These are phyloP conservation scores for Penicillium sp. DNA, from an alignment of 2,329 filamentous ascomycete genomes.

Conservation along the genomic window DNA sequence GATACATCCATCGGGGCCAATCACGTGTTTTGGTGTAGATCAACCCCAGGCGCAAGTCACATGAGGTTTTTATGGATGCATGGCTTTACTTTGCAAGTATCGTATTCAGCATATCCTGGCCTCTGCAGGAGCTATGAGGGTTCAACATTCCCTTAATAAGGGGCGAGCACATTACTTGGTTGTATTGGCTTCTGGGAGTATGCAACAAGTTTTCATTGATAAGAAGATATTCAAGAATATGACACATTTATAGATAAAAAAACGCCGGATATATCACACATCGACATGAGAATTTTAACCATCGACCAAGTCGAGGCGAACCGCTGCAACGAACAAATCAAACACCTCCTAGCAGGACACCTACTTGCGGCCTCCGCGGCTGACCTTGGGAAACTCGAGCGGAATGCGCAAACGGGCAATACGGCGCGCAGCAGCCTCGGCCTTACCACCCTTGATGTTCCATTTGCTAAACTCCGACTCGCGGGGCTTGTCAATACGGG, in stretches of 20 bases:
- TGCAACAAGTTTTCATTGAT: constrained; percentile 18
- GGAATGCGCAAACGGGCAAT: constrained; percentile 76
- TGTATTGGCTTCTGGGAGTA: constrained; percentile 49
- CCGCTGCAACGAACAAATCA: constrained; percentile 6
- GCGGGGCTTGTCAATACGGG: constrained; percentile 44
- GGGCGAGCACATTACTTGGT: constrained; percentile 57
- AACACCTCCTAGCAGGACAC: constrained; percentile 6
- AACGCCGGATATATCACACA: constrained; percentile 25
- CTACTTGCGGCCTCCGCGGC: constrained; percentile 40
- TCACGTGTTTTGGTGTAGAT: too few species aligned
- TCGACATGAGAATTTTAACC: constrained; percentile 17
- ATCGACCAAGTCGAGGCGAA: constrained; percentile 6
- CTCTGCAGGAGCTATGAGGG: too few species aligned
- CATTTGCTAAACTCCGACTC: constrained; percentile 46
- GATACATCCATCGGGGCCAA: too few species aligned
- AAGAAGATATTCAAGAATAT: constrained; percentile 10
- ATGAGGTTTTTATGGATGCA: too few species aligned
- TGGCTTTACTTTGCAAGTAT: too few species aligned
- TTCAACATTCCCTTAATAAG: constrained; percentile 32
- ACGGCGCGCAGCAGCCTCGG: constrained; percentile 53
- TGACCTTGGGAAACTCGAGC: constrained; percentile 74
- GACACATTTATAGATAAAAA: neutral
- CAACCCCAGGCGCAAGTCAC: too few species aligned
- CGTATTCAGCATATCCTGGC: too few species aligned
- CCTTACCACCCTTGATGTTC: constrained; percentile 60